Evolutionary conservation across 768 basidiomycete genomes (phyloP).

Genomic region (Mycena venus): DNA sequence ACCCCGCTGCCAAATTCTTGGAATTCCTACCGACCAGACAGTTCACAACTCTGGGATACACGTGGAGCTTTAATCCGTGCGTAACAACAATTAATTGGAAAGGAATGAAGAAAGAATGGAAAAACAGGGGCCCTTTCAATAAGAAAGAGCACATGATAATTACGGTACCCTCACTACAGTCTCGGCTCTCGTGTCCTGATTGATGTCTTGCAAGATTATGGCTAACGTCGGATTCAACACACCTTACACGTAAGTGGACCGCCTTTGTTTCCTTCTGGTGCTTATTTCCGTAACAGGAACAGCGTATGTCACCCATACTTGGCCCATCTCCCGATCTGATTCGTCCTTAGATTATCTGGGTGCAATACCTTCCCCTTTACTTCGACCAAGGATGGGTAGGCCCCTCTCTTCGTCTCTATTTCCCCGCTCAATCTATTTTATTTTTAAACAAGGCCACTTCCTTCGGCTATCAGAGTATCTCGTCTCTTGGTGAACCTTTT

Average conservation of each 20-base stretch:
- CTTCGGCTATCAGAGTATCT: too few species aligned
- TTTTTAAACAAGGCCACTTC: too few species aligned
- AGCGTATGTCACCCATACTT: too few species aligned
- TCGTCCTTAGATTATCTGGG: too few species aligned
- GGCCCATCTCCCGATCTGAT: too few species aligned
- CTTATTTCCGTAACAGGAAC: conserved; percentile 58
- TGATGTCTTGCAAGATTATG: too few species aligned
- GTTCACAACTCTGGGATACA: conserved; percentile 60
- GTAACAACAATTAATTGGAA: not conserved
- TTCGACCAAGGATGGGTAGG: not conserved
- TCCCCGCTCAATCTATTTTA: too few species aligned
- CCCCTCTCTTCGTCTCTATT: too few species aligned
- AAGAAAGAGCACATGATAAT: conserved; percentile 75
- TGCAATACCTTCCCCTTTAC: conserved; percentile 61
- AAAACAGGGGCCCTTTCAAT: conserved; percentile 71
- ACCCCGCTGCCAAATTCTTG: conserved; percentile 58
- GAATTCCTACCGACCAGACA: conserved; percentile 35
- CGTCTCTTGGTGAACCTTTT: too few species aligned
- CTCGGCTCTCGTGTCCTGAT: too few species aligned
- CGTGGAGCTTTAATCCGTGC: conserved; percentile 59
- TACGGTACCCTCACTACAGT: too few species aligned
- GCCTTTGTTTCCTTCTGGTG: conserved; percentile 36
- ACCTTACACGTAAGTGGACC: conserved; percentile 52
- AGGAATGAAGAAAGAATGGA: too few species aligned
- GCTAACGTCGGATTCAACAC: conserved; percentile 60